Evolutionary conservation across 768 basidiomycete genomes (phyloP).

Genomic region (Mrakia hoshinonis): DNA sequence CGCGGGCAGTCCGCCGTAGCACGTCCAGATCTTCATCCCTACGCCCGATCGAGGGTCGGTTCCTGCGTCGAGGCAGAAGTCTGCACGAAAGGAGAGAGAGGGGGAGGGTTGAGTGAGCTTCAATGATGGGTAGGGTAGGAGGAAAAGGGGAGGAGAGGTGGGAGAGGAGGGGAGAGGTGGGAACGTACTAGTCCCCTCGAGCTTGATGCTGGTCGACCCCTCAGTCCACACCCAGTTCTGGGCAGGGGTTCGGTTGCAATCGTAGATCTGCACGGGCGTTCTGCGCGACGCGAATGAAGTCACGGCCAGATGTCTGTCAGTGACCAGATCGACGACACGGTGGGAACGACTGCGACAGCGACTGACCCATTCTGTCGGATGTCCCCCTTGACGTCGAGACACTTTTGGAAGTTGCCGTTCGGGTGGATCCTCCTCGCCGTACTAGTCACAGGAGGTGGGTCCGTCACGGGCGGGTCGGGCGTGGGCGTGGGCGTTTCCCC

Average conservation of each 20-base stretch:
- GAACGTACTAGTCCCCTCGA: background rate
- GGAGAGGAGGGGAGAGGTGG: background rate
- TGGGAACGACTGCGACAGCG: too few species aligned
- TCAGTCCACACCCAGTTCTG: background rate
- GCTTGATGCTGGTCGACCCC: background rate
- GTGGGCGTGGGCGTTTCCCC: too few species aligned
- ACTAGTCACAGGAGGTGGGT: too few species aligned
- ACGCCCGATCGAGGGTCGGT: background rate
- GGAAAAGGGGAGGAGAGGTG: background rate
- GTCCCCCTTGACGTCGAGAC: background rate
- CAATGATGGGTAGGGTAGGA: too few species aligned
- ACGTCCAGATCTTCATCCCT: slow-evolving; percentile 23
- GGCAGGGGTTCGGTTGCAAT: slow-evolving; percentile 9
- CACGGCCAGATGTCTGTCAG: too few species aligned
- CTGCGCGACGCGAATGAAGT: too few species aligned
- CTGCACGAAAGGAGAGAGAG: background rate
- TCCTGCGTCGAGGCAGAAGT: slow-evolving; percentile 18
- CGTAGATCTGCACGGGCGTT: slow-evolving; percentile 9
- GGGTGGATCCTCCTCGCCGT: background rate
- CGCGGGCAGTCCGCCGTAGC: slow-evolving; percentile 31
- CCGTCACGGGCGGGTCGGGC: too few species aligned
- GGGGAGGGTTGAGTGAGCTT: too few species aligned
- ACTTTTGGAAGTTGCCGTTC: background rate
- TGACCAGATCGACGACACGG: too few species aligned
- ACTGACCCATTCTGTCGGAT: background rate